These are phyloP conservation scores for Dryadomyces quercivorus DNA, from an alignment of 2,329 filamentous ascomycete species.

Conservation along the genomic window DNA sequence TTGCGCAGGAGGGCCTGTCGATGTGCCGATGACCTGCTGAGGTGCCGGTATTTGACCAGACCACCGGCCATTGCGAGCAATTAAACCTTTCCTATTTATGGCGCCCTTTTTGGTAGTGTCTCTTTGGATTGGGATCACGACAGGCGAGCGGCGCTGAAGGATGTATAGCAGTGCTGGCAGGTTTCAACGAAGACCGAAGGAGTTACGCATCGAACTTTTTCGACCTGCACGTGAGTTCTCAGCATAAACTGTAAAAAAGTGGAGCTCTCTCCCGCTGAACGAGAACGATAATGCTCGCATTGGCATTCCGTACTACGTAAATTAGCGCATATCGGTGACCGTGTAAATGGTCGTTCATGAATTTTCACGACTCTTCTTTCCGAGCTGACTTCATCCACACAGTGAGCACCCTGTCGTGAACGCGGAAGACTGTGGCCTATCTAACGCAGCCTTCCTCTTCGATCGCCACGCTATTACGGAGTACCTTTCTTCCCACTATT, in stretches of 20 bases:
- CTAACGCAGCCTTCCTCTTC: not conserved
- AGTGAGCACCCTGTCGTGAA: not conserved
- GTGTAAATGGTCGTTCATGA: not conserved
- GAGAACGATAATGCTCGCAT: not conserved
- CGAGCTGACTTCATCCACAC: not conserved
- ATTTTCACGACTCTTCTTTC: not conserved
- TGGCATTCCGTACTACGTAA: not conserved
- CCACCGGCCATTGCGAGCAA: conserved; percentile 64
- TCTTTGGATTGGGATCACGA: too few species aligned
- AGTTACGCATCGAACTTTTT: not conserved
- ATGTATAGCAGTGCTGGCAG: too few species aligned
- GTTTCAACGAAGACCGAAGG: too few species aligned
- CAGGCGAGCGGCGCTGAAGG: too few species aligned
- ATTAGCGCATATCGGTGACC: not conserved
- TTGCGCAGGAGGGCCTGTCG: conserved; percentile 89
- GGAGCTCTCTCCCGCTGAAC: not conserved
- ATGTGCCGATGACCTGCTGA: conserved; percentile 76
- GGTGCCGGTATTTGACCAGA: conserved; percentile 74
- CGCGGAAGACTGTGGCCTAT: not conserved
- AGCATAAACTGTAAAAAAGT: not conserved
- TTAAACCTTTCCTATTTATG: not conserved
- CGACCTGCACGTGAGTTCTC: not conserved
- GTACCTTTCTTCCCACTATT: not conserved
- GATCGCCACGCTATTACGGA: not conserved
- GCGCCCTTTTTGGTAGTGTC: too few species aligned